phyloP scores from a whole-genome alignment of 1,284 basidiomycete genomes.

The Bjerkandera adusta region DNA sequence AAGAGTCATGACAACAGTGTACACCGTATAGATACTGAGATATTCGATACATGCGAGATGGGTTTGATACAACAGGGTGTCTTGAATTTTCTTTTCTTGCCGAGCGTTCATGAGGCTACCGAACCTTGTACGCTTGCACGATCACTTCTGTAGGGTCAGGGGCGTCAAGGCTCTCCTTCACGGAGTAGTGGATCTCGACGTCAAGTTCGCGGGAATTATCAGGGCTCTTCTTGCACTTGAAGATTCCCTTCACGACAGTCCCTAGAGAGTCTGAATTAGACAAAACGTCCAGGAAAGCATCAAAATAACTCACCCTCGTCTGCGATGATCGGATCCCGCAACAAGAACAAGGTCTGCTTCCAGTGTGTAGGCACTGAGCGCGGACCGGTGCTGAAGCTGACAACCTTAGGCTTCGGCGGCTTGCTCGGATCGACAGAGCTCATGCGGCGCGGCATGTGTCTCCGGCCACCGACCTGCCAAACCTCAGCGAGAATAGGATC shows the following conservation, averaged over 20 bases:
- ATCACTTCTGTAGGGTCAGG: conserved; percentile 37
- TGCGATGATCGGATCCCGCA: conserved; percentile 76
- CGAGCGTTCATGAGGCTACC: no score
- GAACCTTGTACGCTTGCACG: conserved; percentile 81
- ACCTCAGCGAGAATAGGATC: conserved; percentile 69
- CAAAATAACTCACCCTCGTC: conserved; percentile 56
- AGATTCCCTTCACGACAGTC: conserved; percentile 76
- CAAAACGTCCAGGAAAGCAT: not conserved
- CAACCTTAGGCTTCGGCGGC: conserved; percentile 47
- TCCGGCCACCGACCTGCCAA: conserved; percentile 68
- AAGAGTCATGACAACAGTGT: not conserved
- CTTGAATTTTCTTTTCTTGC: not conserved
- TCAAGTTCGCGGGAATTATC: conserved; percentile 89
- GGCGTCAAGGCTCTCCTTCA: conserved; percentile 36
- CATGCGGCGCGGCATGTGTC: conserved; percentile 48
- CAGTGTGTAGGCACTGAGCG: conserved; percentile 91
- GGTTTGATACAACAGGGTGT: not conserved
- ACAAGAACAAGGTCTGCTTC: conserved; percentile 93
- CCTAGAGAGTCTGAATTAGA: conserved; percentile 41
- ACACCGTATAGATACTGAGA: no score
- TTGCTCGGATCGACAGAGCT: conserved; percentile 32
- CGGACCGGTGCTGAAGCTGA: conserved; percentile 93
- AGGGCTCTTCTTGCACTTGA: conserved; percentile 80
- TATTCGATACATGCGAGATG: not conserved
- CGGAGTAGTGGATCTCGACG: conserved; percentile 86